These are phyloP conservation scores for Yarrowia porcina DNA, from an alignment of 805 yeast genomes.

Conservation along the genomic window DNA sequence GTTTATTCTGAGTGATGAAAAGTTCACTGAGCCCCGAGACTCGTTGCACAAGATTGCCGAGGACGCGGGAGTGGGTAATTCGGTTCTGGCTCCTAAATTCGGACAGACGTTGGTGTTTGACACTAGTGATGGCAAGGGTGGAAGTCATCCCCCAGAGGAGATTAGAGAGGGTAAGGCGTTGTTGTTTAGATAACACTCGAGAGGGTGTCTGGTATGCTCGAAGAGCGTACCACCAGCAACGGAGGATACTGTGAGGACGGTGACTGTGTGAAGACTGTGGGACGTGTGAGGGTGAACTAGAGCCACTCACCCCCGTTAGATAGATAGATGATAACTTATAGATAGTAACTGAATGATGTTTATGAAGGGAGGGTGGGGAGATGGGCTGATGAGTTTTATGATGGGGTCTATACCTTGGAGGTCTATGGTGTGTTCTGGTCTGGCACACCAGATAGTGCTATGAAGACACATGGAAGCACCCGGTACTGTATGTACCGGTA, in stretches of 20 bases:
- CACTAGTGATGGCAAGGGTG: slow-evolving; percentile 28
- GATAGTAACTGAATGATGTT: background rate
- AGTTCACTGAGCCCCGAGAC: slow-evolving; percentile 76
- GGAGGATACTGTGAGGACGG: too few species aligned
- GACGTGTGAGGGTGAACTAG: too few species aligned
- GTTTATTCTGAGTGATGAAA: slow-evolving; percentile 82
- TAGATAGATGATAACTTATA: slow-evolving; percentile 9
- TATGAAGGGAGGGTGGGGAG: too few species aligned
- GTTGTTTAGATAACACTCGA: slow-evolving; percentile 34
- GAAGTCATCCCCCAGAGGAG: slow-evolving; percentile 25
- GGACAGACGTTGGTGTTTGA: slow-evolving; percentile 67
- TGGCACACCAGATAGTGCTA: too few species aligned
- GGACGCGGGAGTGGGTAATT: slow-evolving; percentile 39
- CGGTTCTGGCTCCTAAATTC: slow-evolving; percentile 64
- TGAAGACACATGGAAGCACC: too few species aligned
- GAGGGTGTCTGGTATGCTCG: too few species aligned
- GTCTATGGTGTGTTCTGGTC: too few species aligned
- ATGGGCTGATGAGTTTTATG: too few species aligned
- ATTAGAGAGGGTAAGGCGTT: slow-evolving; percentile 39
- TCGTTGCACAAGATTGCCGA: slow-evolving; percentile 52
- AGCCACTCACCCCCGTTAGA: background rate
- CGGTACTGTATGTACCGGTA: too few species aligned
- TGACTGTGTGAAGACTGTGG: background rate
- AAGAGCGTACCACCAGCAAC: too few species aligned
- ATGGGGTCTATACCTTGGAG: too few species aligned